Conservation (phyloP, 2,329 filamentous ascomycete genomes). For the Phialemoniopsis sp. region DNA sequence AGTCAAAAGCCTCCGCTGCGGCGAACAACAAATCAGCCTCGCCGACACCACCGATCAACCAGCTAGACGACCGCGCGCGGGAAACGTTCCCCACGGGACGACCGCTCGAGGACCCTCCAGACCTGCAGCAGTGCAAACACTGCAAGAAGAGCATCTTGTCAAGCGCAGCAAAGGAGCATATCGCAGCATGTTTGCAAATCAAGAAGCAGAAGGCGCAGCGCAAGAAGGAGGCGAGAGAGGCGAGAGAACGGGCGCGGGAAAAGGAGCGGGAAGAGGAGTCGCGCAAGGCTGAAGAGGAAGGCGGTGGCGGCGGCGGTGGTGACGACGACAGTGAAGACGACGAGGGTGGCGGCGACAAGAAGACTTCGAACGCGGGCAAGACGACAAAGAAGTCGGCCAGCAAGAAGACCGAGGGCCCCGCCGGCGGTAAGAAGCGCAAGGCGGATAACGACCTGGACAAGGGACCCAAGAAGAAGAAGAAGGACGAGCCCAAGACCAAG, state of each 20-base stretch:
- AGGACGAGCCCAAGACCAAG: constrained; percentile 85
- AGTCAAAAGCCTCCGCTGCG: constrained; percentile 36
- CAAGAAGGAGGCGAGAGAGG: constrained; percentile 72
- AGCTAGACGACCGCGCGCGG: constrained; percentile 70
- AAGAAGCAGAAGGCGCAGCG: constrained; percentile 79
- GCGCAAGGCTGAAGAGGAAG: constrained; percentile 44
- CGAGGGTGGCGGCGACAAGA: constrained; percentile 37
- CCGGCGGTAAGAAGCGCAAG: constrained; percentile 71
- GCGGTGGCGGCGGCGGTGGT: constrained; percentile 33
- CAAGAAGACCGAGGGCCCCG: constrained; percentile 53
- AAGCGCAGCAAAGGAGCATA: constrained; percentile 71
- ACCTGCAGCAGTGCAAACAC: constrained; percentile 84
- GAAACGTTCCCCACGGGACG: constrained; percentile 78
- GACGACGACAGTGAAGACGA: constrained; percentile 45
- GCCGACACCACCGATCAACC: constrained; percentile 56
- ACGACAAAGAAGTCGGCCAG: constrained; percentile 60
- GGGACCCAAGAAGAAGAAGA: constrained; percentile 90
- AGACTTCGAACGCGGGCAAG: constrained; percentile 31
- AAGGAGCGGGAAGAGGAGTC: constrained; percentile 54
- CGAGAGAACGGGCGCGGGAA: constrained; percentile 61
- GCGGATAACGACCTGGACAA: constrained; percentile 75
- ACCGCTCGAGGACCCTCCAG: constrained; percentile 74
- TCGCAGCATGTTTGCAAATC: constrained; percentile 76
- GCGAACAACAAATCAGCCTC: constrained; percentile 37
- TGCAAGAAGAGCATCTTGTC: constrained; percentile 87